Conservation (phyloP, 192 early-diverging fungal species). For the Dissophora ornata region DNA sequence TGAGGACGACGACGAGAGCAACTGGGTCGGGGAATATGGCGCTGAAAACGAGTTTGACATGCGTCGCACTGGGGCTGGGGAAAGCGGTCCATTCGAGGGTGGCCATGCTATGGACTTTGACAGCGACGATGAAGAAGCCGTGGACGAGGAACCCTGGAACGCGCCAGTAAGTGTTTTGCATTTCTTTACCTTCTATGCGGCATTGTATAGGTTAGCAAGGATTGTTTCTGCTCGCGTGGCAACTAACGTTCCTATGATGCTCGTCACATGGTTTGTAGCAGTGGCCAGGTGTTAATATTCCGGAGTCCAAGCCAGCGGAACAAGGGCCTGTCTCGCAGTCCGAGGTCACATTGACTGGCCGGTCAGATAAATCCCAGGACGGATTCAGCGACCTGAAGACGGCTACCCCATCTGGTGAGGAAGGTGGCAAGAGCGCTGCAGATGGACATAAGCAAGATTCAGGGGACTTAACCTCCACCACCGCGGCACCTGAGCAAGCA, state of each 20-base stretch:
- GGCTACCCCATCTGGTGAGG: background rate
- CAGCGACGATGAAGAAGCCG: constrained; percentile 47
- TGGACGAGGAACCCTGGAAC: constrained; percentile 43
- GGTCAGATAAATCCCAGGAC: constrained; percentile 13
- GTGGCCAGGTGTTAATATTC: constrained; percentile 23
- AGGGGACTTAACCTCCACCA: too few relatives aligned
- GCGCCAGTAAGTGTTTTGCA: constrained; percentile 3
- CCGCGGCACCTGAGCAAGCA: background rate
- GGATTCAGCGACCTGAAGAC: constrained; percentile 16
- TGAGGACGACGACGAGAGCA: constrained; percentile 64
- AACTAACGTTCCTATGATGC: too few relatives aligned
- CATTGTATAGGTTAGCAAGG: too few relatives aligned
- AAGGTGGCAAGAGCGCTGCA: background rate
- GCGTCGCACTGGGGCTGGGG: constrained; percentile 7
- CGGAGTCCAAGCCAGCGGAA: background rate
- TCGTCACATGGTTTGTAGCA: background rate
- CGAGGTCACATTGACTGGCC: constrained; percentile 4
- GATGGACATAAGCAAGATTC: too few relatives aligned
- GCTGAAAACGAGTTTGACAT: constrained; percentile 42
- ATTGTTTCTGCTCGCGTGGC: too few relatives aligned
- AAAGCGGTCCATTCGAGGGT: constrained; percentile 20
- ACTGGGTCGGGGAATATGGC: constrained; percentile 61
- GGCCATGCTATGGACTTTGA: constrained; percentile 32
- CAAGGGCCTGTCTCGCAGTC: background rate
- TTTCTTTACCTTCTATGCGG: background rate